phyloP scores from a whole-genome alignment of 2,329 filamentous ascomycete species.

The Epichloe bromicola region DNA sequence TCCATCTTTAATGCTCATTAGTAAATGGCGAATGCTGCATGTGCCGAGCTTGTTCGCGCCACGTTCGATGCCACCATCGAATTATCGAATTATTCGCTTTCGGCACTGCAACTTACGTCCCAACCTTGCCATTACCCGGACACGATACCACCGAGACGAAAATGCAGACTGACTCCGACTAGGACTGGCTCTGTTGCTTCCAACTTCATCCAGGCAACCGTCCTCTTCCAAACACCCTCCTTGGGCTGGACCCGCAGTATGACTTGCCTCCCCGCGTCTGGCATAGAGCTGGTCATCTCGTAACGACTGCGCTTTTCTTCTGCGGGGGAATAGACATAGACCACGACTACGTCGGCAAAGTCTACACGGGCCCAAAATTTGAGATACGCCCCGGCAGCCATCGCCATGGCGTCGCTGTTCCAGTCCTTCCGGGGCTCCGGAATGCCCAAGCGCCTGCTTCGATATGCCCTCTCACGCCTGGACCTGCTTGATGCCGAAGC shows the following conservation, averaged over 20 bases:
- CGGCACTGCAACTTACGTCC: not conserved
- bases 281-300: slow-evolving; percentile 22
- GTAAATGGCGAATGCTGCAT: no score
- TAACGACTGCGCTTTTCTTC: slow-evolving; percentile 10
- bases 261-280: slow-evolving; percentile 20
- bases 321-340: slow-evolving; percentile 2
- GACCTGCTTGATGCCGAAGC: slow-evolving; percentile 82
- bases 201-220: not conserved
- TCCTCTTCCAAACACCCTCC: not conserved
- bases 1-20: no score
- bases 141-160: not conserved
- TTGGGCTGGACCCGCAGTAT: slow-evolving; percentile 16
- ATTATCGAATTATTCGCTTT: not conserved
- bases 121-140: not conserved
- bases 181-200: not conserved
- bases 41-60: not conserved
- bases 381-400: not conserved
- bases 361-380: not conserved
- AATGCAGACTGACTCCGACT: not conserved
- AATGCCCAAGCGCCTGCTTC: slow-evolving; percentile 79
- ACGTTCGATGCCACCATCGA: not conserved
- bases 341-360: not conserved
- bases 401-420: slow-evolving; percentile 59
- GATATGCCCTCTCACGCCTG: slow-evolving; percentile 70
- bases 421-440: slow-evolving; percentile 51